Conservation (phyloP, 768 basidiomycete genomes). For the Leccinum truebloodii region DNA sequence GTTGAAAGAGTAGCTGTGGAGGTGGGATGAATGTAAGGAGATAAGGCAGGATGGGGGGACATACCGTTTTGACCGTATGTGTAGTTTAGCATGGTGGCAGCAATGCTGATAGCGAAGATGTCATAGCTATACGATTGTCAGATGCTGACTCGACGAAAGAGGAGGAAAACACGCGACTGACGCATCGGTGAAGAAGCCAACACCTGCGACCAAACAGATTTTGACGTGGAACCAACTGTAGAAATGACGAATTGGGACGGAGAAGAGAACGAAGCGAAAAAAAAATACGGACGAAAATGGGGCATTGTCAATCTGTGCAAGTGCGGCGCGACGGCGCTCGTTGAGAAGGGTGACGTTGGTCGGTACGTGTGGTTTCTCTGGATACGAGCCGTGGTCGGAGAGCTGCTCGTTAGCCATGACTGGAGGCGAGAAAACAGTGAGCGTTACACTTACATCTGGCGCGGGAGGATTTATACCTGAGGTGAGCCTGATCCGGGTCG, state of each 20-base stretch:
- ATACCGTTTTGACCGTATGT: conserved; percentile 53
- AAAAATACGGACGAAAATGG: conserved; percentile 64
- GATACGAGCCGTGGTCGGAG: conserved; percentile 33
- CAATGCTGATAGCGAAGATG: conserved; percentile 90
- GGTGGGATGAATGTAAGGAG: neutral
- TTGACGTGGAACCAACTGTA: conserved; percentile 84
- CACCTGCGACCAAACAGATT: conserved; percentile 67
- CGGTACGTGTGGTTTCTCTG: conserved; percentile 21
- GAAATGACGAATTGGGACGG: neutral
- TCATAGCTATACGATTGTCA: conserved; percentile 49
- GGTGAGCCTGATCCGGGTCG: neutral
- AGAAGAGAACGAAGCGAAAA: neutral
- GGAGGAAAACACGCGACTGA: conserved; percentile 31
- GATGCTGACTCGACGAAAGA: neutral
- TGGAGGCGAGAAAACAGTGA: neutral
- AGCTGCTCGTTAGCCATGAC: conserved; percentile 29
- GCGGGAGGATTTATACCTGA: conserved; percentile 12
- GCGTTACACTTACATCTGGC: neutral
- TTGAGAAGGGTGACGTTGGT: conserved; percentile 48
- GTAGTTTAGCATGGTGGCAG: conserved; percentile 78
- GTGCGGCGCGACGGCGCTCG: conserved; percentile 74
- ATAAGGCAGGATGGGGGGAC: neutral
- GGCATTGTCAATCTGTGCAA: conserved; percentile 87
- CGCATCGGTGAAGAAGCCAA: conserved; percentile 92
- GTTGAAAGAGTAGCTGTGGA: conserved; percentile 33